phyloP scores from a whole-genome alignment of 768 basidiomycete species.

The Crepidotus variabilis region DNA sequence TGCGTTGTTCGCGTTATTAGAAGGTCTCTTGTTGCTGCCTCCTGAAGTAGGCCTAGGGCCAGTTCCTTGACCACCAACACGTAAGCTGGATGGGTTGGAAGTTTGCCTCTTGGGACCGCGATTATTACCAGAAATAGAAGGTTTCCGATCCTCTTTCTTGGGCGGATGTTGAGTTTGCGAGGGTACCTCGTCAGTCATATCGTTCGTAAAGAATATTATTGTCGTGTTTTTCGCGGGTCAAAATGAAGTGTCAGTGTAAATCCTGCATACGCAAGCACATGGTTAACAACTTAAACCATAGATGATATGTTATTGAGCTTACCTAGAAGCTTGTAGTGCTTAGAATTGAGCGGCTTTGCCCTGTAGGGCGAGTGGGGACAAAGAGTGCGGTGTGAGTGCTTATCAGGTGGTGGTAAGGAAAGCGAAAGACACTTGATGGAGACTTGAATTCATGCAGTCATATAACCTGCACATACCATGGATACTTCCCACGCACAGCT shows the following conservation, averaged over 20 bases:
- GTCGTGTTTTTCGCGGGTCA: conserved; percentile 37
- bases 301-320: neutral
- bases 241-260: conserved; percentile 12
- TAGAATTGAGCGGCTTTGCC: conserved; percentile 69
- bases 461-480: conserved; percentile 16
- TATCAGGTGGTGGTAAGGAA: conserved; percentile 43
- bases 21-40: conserved; percentile 60
- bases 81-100: conserved; percentile 46
- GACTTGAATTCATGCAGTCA: conserved; percentile 20
- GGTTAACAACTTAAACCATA: conserved; percentile 1
- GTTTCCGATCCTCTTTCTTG: conserved; percentile 78
- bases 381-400: conserved; percentile 43
- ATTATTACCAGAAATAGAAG: conserved; percentile 41
- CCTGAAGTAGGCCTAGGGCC: conserved; percentile 60
- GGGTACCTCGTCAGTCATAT: conserved; percentile 82
- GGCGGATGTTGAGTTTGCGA: conserved; percentile 50
- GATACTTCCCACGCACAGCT: conserved; percentile 36
- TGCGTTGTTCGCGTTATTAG: conserved; percentile 35
- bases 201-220: conserved; percentile 72
- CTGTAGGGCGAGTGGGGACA: conserved; percentile 85
- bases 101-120: conserved; percentile 58
- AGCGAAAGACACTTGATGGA: conserved; percentile 46
- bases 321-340: conserved; percentile 39
- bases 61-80: conserved; percentile 30
- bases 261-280: conserved; percentile 5